A percentile compares a stretch with the other conserved stretches of the same genome.
phyloP scores from a whole-genome alignment of 2,329 filamentous ascomycete genomes.

The Drechslerella stenobrocha region DNA sequence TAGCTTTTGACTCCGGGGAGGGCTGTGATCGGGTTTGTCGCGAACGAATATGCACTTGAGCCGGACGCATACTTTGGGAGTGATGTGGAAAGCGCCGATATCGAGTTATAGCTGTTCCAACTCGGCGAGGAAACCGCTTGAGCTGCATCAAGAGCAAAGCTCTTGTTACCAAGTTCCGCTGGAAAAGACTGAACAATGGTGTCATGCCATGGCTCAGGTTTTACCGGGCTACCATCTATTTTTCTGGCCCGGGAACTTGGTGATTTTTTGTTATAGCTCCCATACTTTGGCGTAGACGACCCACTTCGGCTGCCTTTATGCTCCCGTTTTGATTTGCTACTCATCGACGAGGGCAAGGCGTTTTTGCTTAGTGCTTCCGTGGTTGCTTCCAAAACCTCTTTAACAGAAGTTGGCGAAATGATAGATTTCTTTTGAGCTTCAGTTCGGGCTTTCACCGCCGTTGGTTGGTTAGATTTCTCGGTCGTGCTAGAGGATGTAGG shows the following conservation, averaged over 20 bases:
- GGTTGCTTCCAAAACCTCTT: slow-evolving; percentile 49
- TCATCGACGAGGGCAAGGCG: slow-evolving; percentile 36
- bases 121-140: slow-evolving; percentile 43
- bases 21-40: slow-evolving; percentile 42
- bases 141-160: slow-evolving; percentile 23
- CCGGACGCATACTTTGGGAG: slow-evolving; percentile 43
- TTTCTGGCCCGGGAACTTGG: slow-evolving; percentile 43
- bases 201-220: slow-evolving; percentile 40
- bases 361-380: slow-evolving; percentile 47
- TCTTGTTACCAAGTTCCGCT: slow-evolving; percentile 30
- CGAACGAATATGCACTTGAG: slow-evolving; percentile 40
- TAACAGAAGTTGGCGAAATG: slow-evolving; percentile 49
- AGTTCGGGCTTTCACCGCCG: slow-evolving; percentile 47
- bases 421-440: slow-evolving; percentile 50
- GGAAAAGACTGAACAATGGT: slow-evolving; percentile 41
- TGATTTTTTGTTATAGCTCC: slow-evolving; percentile 44
- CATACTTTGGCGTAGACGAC: slow-evolving; percentile 42
- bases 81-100: slow-evolving; percentile 35
- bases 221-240: slow-evolving; percentile 24
- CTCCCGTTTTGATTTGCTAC: slow-evolving; percentile 36
- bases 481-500: slow-evolving; percentile 47
- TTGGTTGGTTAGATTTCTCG: slow-evolving; percentile 48
- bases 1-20: slow-evolving; percentile 41
- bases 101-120: slow-evolving; percentile 45
- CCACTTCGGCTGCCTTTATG: slow-evolving; percentile 41